These are phyloP conservation scores for Chytriomyces confervae DNA, from an alignment of 192 early-diverging fungal genomes.

Conservation along the genomic window DNA sequence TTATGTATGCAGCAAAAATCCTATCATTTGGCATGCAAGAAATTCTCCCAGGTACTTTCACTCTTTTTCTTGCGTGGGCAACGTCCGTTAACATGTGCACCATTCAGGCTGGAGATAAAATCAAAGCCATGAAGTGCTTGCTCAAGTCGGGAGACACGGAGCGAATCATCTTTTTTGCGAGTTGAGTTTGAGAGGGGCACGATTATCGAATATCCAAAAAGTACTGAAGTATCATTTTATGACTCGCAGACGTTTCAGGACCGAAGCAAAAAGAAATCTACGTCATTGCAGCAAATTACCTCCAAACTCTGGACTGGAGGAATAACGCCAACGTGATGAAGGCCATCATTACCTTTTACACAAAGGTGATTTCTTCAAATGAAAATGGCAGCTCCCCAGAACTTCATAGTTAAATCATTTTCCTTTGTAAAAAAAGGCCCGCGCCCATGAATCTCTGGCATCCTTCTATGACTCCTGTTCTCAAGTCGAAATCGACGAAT, in stretches of 20 bases:
- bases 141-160: constrained; percentile 62
- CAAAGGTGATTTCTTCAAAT: constrained; percentile 52
- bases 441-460: constrained; percentile 54
- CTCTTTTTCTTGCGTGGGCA: background rate
- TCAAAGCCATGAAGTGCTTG: constrained; percentile 60
- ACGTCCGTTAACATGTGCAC: background rate
- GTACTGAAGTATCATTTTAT: constrained; percentile 15
- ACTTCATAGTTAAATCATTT: background rate
- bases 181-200: constrained; percentile 34
- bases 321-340: constrained; percentile 55
- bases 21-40: constrained; percentile 60
- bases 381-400: background rate
- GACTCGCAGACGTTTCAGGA: constrained; percentile 57
- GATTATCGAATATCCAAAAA: background rate
- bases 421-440: constrained; percentile 38
- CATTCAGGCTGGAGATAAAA: constrained; percentile 54
- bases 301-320: constrained; percentile 65
- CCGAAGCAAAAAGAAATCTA: constrained; percentile 62
- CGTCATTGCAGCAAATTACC: constrained; percentile 60
- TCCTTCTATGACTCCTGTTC: constrained; percentile 64
- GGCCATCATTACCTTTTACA: constrained; percentile 63
- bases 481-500: constrained; percentile 66
- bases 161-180: constrained; percentile 66
- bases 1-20: constrained; percentile 49
- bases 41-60: constrained; percentile 50